phyloP scores from a whole-genome alignment of 148 eudicot species.

The Fagopyrum tataricum region DNA sequence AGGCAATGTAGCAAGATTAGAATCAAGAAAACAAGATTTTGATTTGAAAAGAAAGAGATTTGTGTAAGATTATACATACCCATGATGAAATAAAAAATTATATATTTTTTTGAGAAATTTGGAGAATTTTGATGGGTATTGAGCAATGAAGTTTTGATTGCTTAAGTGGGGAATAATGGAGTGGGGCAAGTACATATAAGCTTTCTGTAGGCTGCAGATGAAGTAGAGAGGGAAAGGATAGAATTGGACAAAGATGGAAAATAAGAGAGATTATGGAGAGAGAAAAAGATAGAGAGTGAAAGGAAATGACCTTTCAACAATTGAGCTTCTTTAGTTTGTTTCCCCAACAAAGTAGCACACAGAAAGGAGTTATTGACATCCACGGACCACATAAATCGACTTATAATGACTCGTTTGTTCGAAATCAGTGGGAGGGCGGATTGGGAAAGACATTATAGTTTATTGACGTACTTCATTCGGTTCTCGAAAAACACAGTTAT shows the following conservation, averaged over 20 bases:
- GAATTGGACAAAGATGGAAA: slow-evolving; percentile 2
- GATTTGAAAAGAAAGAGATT: not conserved
- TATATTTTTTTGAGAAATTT: not conserved
- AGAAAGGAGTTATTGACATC: not conserved
- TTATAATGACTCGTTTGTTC: no score
- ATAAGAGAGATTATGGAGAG: not conserved
- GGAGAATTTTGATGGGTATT: not conserved
- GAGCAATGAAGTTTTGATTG: slow-evolving; percentile 16
- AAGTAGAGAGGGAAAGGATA: slow-evolving; percentile 22
- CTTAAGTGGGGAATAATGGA: slow-evolving; percentile 16
- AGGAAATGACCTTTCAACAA: slow-evolving; percentile 3
- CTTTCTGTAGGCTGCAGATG: slow-evolving; percentile 16
- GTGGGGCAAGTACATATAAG: slow-evolving; percentile 25
- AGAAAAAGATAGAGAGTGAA: slow-evolving; percentile 18
- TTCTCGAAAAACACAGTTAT: no score
- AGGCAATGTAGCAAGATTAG: slow-evolving; percentile 14
- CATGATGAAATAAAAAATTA: not conserved
- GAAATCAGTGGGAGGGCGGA: no score
- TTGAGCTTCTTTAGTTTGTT: not conserved
- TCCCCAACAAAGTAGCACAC: not conserved
- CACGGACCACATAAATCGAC: not conserved
- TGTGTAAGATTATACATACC: slow-evolving; percentile 12
- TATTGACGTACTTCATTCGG: no score
- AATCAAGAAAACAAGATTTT: not conserved
- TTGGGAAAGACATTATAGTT: no score